A percentile compares a stretch with the other conserved stretches of the same genome.
Conservation (phyloP, 78 protist genomes). For the Ministeria vibrans region DNA sequence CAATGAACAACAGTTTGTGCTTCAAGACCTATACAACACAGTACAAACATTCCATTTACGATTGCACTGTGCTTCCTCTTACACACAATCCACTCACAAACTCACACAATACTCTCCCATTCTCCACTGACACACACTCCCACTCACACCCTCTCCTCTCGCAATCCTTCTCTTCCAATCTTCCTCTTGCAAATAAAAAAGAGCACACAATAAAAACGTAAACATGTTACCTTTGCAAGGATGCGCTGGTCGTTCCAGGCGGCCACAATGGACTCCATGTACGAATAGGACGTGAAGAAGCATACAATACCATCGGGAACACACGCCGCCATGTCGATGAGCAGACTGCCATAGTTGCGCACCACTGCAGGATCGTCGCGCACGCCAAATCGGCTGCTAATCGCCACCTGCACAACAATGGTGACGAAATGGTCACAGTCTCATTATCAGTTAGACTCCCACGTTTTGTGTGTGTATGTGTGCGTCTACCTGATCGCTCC, state of each 20-base stretch:
- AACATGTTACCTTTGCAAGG: background rate
- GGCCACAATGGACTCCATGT: constrained; percentile 82
- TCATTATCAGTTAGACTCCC: too few species aligned
- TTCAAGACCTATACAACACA: too few species aligned
- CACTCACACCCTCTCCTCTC: background rate
- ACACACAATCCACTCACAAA: background rate
- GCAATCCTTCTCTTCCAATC: constrained; percentile 23
- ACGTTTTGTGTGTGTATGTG: too few species aligned
- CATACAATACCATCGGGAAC: constrained; percentile 98
- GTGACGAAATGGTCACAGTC: too few species aligned
- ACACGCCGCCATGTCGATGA: constrained; percentile 46
- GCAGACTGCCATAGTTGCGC: constrained; percentile 78
- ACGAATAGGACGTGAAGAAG: constrained; percentile 90
- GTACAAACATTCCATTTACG: too few species aligned
- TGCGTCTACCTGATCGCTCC: constrained; percentile 42
- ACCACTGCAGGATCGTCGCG: constrained; percentile 64
- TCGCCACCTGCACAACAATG: constrained; percentile 25
- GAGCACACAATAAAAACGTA: too few species aligned
- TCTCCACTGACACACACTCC: background rate
- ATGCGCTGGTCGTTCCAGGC: constrained; percentile 62
- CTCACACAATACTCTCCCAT: too few species aligned
- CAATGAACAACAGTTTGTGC: constrained; percentile 87
- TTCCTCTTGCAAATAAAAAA: too few species aligned
- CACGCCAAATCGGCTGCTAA: constrained; percentile 53
- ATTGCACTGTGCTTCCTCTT: too few species aligned